Evolutionary conservation across 768 basidiomycete genomes (phyloP).

Genomic region (Amanita rubescens): DNA sequence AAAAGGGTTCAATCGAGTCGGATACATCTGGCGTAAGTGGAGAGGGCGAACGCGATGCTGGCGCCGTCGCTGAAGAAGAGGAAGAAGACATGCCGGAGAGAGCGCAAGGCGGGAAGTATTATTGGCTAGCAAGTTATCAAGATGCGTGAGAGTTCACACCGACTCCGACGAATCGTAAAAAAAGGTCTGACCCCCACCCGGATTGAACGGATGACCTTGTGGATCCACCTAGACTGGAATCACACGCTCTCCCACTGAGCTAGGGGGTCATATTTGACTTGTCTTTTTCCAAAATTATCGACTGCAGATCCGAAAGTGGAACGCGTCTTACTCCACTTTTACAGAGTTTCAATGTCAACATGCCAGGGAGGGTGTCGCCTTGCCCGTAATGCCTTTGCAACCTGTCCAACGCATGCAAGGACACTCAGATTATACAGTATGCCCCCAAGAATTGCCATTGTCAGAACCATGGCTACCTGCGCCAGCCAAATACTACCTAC

Average conservation of each 20-base stretch:
- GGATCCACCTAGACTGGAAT: conserved; percentile 24
- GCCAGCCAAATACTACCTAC: conserved; percentile 30
- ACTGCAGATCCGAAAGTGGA: not conserved
- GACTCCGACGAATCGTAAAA: not conserved
- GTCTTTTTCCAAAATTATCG: not conserved
- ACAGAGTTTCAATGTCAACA: conserved; percentile 5
- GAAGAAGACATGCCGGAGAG: conserved; percentile 29
- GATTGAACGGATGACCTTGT: conserved; percentile 37
- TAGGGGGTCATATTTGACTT: conserved; percentile 12
- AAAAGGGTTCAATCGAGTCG: conserved; percentile 42
- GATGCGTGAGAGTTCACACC: not conserved
- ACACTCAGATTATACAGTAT: not conserved
- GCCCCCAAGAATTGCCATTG: not conserved
- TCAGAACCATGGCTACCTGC: not conserved
- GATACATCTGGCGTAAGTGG: conserved; percentile 62
- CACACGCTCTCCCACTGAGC: conserved; percentile 22
- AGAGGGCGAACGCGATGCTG: conserved; percentile 63
- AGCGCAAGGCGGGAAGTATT: not conserved
- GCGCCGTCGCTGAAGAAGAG: conserved; percentile 46
- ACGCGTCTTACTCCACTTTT: no score
- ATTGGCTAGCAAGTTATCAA: not conserved
- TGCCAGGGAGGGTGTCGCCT: not conserved
- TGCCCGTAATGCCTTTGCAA: not conserved
- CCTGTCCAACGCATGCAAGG: not conserved
- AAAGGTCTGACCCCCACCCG: conserved; percentile 26